phyloP scores from a whole-genome alignment of 1,284 basidiomycete species.

The Ceratobasidium sp. region DNA sequence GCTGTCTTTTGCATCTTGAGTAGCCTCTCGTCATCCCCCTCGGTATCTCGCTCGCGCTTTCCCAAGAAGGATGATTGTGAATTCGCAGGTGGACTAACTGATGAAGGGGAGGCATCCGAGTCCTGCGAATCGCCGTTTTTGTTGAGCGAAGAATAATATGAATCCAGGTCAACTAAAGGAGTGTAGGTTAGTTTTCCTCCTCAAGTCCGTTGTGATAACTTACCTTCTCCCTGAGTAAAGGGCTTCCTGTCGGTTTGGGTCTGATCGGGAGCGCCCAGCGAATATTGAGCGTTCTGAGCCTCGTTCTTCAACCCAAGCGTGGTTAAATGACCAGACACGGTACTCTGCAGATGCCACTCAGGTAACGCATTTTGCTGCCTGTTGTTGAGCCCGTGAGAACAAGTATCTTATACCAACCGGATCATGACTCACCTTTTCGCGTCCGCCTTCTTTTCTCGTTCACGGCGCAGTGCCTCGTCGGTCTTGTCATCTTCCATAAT shows the following conservation, averaged over 20 bases:
- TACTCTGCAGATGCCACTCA: slow-evolving; percentile 93
- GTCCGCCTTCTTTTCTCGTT: slow-evolving; percentile 75
- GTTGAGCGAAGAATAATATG: slow-evolving; percentile 40
- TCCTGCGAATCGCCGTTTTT: slow-evolving; percentile 17
- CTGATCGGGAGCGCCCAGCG: slow-evolving; percentile 14
- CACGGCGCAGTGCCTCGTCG: slow-evolving; percentile 71
- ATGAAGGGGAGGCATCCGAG: background rate
- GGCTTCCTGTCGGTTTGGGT: slow-evolving; percentile 20
- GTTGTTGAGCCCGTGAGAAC: slow-evolving; percentile 21
- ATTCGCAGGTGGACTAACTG: background rate
- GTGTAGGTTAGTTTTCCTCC: background rate
- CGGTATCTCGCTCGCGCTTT: slow-evolving; percentile 14
- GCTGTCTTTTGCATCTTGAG: slow-evolving; percentile 19
- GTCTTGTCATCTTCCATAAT: slow-evolving; percentile 85
- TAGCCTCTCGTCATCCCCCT: background rate
- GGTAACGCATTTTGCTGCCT: slow-evolving; percentile 90
- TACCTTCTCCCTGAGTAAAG: slow-evolving; percentile 33
- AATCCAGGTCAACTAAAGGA: slow-evolving; percentile 39
- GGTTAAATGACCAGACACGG: slow-evolving; percentile 91
- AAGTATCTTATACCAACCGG: background rate
- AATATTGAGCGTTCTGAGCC: slow-evolving; percentile 39
- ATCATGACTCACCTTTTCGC: slow-evolving; percentile 65
- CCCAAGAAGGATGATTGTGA: slow-evolving; percentile 32
- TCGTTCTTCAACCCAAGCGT: slow-evolving; percentile 71
- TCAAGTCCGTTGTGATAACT: background rate